Evolutionary conservation across 495 filamentous ascomycete genomes (phyloP).

Genomic region (Daldinia grandis): DNA sequence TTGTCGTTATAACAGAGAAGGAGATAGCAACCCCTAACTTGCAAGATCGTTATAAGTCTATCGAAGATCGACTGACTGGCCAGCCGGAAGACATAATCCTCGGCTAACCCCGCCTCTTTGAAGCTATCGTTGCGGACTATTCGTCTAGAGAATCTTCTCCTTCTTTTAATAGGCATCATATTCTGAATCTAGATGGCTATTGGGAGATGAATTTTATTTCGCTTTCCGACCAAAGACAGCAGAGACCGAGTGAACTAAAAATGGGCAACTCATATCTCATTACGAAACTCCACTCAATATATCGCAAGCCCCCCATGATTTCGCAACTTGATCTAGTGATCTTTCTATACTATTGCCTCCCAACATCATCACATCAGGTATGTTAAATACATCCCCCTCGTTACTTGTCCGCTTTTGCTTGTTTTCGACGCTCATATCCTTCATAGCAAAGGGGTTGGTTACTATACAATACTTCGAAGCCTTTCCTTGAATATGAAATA

Average conservation of each 20-base stretch:
- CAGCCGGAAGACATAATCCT: slow-evolving; percentile 42
- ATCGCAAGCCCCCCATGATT: not conserved
- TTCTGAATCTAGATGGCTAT: not conserved
- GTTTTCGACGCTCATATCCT: not conserved
- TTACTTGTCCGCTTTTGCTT: not conserved
- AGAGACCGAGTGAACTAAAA: not conserved
- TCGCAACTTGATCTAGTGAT: not conserved
- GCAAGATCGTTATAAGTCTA: slow-evolving; percentile 27
- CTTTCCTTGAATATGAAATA: not conserved
- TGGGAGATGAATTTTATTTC: not conserved
- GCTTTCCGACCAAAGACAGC: not conserved
- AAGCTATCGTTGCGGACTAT: not conserved
- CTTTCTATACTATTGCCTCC: not conserved
- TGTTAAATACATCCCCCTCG: not conserved
- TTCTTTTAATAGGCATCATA: not conserved
- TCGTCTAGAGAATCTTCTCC: not conserved
- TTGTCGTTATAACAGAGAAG: slow-evolving; percentile 37
- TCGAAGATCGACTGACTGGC: slow-evolving; percentile 39
- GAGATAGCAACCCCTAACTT: slow-evolving; percentile 12
- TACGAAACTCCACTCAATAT: not conserved
- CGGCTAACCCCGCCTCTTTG: slow-evolving; percentile 9
- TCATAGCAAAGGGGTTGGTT: not conserved
- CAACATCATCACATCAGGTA: not conserved
- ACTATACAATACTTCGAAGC: not conserved
- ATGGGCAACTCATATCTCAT: not conserved